Percentiles rank a stretch among this genome's conserved stretches.
phyloP scores from a whole-genome alignment of 1,284 basidiomycete species.

The Ustilago curta region DNA sequence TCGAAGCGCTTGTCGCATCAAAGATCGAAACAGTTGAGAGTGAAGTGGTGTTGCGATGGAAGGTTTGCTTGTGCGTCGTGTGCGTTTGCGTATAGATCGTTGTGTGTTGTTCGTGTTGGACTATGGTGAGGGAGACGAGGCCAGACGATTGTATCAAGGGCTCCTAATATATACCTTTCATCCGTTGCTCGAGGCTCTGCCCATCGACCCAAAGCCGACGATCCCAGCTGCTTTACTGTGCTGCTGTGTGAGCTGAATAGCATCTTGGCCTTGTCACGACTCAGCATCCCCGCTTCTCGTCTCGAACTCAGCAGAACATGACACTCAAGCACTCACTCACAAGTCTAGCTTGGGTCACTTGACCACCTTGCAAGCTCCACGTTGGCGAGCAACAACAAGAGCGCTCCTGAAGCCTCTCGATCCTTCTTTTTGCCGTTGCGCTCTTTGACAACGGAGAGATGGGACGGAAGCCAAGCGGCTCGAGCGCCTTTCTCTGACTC shows the following conservation, averaged over 20 bases:
- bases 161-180: conserved; percentile 14
- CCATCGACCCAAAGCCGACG: neutral
- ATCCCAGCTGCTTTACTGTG: neutral
- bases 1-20: conserved; percentile 49
- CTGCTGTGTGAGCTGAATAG: no score
- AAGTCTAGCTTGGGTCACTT: neutral
- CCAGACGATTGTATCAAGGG: neutral
- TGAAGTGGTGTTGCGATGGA: neutral
- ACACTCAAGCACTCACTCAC: neutral
- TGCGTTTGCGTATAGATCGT: neutral
- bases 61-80: neutral
- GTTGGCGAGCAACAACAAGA: conserved; percentile 6
- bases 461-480: neutral
- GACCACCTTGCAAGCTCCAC: neutral
- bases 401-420: conserved; percentile 17
- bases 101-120: neutral
- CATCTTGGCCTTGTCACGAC: no score
- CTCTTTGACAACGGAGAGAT: neutral
- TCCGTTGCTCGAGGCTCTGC: neutral
- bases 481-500: no score
- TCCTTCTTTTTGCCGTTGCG: conserved; percentile 1
- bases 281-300: neutral
- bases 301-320: neutral
- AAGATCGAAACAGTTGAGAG: conserved; percentile 5
- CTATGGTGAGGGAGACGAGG: neutral